Base-by-base conservation (phyloP, 176 grass and related monocot genomes). In the Triticum dicoccoides region DNA sequence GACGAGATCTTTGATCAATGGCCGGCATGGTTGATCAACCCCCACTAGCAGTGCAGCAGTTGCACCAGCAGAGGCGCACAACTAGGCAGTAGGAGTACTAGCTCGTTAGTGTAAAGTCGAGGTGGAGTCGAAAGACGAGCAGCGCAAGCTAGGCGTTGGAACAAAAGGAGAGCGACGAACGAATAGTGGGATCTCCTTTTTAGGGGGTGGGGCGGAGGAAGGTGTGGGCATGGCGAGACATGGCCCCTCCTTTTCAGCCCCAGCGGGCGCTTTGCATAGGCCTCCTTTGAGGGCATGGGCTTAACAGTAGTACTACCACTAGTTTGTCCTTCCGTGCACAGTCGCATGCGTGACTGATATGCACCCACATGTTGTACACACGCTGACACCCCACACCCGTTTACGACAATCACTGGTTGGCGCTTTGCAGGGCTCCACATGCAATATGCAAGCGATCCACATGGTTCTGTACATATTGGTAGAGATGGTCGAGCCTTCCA, bases 181-280 rank as follows among this genome's bases (percentile, higher is more conserved):
- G 32, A 73, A 78, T 89, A 94, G 92, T 97, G 94, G 97, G 97
- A 94, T 88, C 94, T 91, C 82, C 94, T 97, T 99, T 99, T 99
- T 65, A 93, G 84, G 88, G 70, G 20, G 54, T 59, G 54, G 54
- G 51, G 51, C 51, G 51, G 1, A 54, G 51, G 17, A 77, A 61
- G 67, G 39, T 66, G 85, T 76, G 80, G 87, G 87, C 84, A 77
- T 82, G 80, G 85, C 38, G 78, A 88, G 85, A 73, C 59, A 80
- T 71, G 73, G n/a, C 84, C 23, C 63, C 61, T 79, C 84, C 85
- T 84, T 87, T 83, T 69, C 86, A 84, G 65, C 51, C 20, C 64
- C 73, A 74, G 76, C 86, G 45, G 72, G 39, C 42, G 30, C 72
- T 88, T 91, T 89, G 73, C 74, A 34, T 59, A 80, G 34, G 88